phyloP scores from a whole-genome alignment of 176 grass and related monocot genomes.

The Cenchrus purpureus region DNA sequence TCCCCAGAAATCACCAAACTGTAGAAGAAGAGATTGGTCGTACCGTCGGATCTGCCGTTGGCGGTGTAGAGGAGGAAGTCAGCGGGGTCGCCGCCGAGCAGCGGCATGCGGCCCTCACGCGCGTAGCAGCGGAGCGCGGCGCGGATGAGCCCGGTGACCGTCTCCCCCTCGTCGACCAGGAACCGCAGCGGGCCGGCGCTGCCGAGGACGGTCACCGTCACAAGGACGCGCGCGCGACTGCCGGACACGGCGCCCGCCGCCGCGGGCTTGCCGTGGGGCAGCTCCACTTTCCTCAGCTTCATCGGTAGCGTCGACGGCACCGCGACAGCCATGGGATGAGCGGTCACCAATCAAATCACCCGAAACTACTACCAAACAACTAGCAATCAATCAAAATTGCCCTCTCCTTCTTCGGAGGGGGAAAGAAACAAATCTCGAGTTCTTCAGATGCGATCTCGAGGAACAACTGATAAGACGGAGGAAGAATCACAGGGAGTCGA shows the following conservation, averaged over 20 bases:
- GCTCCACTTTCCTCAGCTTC: constrained; percentile 41
- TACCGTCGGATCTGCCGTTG: constrained; percentile 74
- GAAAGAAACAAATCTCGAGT: background rate
- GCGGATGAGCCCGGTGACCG: constrained; percentile 50
- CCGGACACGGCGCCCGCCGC: background rate
- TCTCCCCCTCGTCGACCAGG: constrained; percentile 68
- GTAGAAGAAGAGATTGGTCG: background rate
- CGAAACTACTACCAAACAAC: background rate
- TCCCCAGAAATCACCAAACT: too few relatives aligned
- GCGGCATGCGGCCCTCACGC: constrained; percentile 64
- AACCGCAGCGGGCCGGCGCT: constrained; percentile 77
- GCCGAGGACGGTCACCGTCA: constrained; percentile 76
- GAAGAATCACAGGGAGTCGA: background rate
- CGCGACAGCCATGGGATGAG: constrained; percentile 26
- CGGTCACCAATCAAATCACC: constrained; percentile 1
- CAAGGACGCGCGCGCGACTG: constrained; percentile 46
- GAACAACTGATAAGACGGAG: background rate
- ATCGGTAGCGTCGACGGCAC: constrained; percentile 34
- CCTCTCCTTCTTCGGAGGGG: background rate
- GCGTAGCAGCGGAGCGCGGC: constrained; percentile 64
- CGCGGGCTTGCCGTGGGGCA: constrained; percentile 35
- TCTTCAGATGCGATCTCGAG: background rate
- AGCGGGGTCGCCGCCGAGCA: constrained; percentile 54
- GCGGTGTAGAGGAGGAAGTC: constrained; percentile 67
- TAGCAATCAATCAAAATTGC: background rate